phyloP scores from a whole-genome alignment of 208 protist species.

The Trypanosoma avium region DNA sequence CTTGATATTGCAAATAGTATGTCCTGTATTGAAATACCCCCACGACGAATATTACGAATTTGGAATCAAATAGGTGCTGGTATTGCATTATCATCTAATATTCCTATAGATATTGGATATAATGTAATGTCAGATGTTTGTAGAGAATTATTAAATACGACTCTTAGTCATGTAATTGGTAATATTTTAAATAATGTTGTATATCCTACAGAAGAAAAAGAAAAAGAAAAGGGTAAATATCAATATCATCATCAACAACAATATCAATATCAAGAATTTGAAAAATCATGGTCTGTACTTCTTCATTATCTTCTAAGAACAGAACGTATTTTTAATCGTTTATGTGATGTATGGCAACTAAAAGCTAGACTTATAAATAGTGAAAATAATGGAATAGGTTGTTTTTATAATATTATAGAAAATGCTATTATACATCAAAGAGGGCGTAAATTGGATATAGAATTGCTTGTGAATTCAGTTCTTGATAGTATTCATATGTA shows the following conservation, averaged over 20 bases:
- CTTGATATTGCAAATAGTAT: constrained; percentile 7
- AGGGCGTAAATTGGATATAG: neutral
- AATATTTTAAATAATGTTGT: constrained; percentile 6
- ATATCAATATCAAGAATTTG: no score
- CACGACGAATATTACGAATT: neutral
- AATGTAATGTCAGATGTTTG: constrained; percentile 4
- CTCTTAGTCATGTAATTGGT: neutral
- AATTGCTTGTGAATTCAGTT: constrained; percentile 13
- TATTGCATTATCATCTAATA: neutral
- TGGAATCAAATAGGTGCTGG: constrained; percentile 15
- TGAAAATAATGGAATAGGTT: neutral
- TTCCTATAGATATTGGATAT: constrained; percentile 12
- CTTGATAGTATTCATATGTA: constrained; percentile 11
- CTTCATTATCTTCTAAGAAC: constrained; percentile 8
- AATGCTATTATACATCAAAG: neutral
- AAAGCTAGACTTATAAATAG: constrained; percentile 5
- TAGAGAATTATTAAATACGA: constrained; percentile 3
- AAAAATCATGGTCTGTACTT: constrained; percentile 13
- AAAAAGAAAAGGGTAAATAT: no score
- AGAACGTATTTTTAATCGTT: constrained; percentile 10
- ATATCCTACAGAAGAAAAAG: neutral
- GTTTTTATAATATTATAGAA: constrained; percentile 19
- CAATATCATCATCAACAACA: no score
- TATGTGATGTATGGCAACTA: neutral
- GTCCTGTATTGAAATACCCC: neutral